Percentiles rank a stretch among this genome's conserved stretches.
Evolutionary conservation across 139 green algal species (phyloP).

Genomic region (Limnomonas spitsbergensis): DNA sequence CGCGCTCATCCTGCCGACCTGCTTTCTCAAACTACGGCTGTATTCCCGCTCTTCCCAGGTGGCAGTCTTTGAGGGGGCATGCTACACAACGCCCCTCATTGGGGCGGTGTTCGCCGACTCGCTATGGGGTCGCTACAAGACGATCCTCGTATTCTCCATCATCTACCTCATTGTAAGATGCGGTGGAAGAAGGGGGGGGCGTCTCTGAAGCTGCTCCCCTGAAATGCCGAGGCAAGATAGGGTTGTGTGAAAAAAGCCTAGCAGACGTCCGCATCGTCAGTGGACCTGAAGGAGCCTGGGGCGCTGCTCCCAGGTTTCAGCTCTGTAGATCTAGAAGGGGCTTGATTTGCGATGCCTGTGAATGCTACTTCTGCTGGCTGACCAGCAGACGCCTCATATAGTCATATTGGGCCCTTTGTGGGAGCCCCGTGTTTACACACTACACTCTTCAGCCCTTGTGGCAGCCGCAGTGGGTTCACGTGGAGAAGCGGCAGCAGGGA

Average conservation of each 20-base stretch:
- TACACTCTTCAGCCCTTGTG: no score
- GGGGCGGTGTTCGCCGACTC: conserved; percentile 90
- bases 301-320: no score
- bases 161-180: conserved; percentile 80
- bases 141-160: conserved; percentile 89
- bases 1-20: no score
- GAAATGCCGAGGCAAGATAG: neutral
- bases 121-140: conserved; percentile 88
- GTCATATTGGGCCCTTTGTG: no score
- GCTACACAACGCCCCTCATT: conserved; percentile 90
- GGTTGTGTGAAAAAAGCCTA: neutral
- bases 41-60: conserved; percentile 44
- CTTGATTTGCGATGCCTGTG: no score
- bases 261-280: neutral
- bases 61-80: conserved; percentile 88
- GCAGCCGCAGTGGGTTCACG: no score
- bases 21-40: neutral
- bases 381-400: no score
- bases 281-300: neutral
- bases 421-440: no score
- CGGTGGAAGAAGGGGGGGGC: neutral
- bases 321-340: no score
- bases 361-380: no score
- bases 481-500: no score
- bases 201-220: neutral